phyloP scores from a whole-genome alignment of 208 protist species.

The Trypanosoma cruzi region DNA sequence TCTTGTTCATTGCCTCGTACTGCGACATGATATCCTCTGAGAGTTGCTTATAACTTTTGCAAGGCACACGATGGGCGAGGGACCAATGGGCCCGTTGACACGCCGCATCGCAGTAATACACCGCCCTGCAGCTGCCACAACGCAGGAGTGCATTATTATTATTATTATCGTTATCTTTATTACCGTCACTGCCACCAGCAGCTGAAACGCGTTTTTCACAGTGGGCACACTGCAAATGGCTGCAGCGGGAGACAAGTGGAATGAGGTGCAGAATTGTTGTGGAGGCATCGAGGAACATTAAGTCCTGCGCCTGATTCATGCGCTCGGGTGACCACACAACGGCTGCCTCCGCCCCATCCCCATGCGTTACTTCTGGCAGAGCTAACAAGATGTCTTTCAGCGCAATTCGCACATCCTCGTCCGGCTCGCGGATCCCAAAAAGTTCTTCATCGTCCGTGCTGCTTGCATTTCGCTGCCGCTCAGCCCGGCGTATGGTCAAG shows the following conservation, averaged over 20 bases:
- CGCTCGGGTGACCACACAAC: constrained; percentile 48
- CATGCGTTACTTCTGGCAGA: constrained; percentile 33
- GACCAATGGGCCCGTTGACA: constrained; percentile 77
- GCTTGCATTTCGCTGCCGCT: background rate
- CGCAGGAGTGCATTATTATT: constrained; percentile 41
- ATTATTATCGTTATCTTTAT: constrained; percentile 5
- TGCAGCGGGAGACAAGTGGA: constrained; percentile 58
- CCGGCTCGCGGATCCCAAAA: constrained; percentile 28
- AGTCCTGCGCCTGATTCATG: constrained; percentile 59
- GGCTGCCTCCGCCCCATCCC: background rate
- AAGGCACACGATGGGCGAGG: constrained; percentile 54
- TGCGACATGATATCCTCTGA: constrained; percentile 41
- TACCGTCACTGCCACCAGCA: background rate
- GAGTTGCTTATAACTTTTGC: constrained; percentile 58
- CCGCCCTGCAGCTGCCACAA: constrained; percentile 79
- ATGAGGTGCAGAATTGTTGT: constrained; percentile 72
- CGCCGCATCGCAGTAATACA: constrained; percentile 75
- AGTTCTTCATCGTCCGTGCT: background rate
- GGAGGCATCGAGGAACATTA: constrained; percentile 87
- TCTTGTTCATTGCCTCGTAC: constrained; percentile 53
- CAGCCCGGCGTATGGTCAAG: background rate
- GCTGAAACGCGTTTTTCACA: constrained; percentile 37
- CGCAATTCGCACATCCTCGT: constrained; percentile 79
- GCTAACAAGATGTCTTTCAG: constrained; percentile 68
- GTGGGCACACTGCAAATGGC: constrained; percentile 50